Conservation (phyloP, 306 rosid genomes). For the Lablab purpureus region DNA sequence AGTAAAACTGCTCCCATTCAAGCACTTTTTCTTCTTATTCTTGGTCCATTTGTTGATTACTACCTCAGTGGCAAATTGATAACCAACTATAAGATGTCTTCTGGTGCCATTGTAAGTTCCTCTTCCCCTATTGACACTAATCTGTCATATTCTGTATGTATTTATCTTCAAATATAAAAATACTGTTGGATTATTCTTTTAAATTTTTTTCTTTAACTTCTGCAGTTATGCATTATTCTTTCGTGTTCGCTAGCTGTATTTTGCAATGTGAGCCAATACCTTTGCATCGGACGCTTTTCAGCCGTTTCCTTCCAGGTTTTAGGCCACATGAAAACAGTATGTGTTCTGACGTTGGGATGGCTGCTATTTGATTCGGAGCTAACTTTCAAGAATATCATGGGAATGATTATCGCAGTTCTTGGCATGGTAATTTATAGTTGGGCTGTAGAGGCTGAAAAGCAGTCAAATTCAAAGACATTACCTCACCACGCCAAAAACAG, state of each 20-base stretch:
- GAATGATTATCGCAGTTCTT: slow-evolving; percentile 77
- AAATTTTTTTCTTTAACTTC: slow-evolving; percentile 18
- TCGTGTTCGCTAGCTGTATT: slow-evolving; percentile 85
- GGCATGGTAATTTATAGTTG: slow-evolving; percentile 96
- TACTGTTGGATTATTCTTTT: slow-evolving; percentile 12
- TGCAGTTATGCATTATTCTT: slow-evolving; percentile 82
- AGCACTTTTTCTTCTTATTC: slow-evolving; percentile 77
- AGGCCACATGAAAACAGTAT: slow-evolving; percentile 96
- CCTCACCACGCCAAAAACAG: slow-evolving; percentile 64
- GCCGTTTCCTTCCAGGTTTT: slow-evolving; percentile 93
- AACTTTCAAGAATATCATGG: slow-evolving; percentile 81
- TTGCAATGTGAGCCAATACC: slow-evolving; percentile 93
- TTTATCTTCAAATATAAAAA: slow-evolving; percentile 10
- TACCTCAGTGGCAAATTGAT: slow-evolving; percentile 72
- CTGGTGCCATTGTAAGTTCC: slow-evolving; percentile 79
- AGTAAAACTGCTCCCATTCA: slow-evolving; percentile 98
- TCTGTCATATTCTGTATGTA: slow-evolving; percentile 26
- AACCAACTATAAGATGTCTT: slow-evolving; percentile 73
- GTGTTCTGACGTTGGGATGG: slow-evolving; percentile 92
- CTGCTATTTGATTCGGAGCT: slow-evolving; percentile 87
- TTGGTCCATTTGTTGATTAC: slow-evolving; percentile 87
- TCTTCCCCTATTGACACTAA: slow-evolving; percentile 19
- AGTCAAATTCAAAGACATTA: slow-evolving; percentile 53
- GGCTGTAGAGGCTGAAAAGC: slow-evolving; percentile 84
- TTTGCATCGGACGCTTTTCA: slow-evolving; percentile 94